Evolutionary conservation across 176 grass and related monocot genomes (phyloP), one percentile per base, ranked within the genome.

Genomic region (Aegilops speltoides): DNA sequence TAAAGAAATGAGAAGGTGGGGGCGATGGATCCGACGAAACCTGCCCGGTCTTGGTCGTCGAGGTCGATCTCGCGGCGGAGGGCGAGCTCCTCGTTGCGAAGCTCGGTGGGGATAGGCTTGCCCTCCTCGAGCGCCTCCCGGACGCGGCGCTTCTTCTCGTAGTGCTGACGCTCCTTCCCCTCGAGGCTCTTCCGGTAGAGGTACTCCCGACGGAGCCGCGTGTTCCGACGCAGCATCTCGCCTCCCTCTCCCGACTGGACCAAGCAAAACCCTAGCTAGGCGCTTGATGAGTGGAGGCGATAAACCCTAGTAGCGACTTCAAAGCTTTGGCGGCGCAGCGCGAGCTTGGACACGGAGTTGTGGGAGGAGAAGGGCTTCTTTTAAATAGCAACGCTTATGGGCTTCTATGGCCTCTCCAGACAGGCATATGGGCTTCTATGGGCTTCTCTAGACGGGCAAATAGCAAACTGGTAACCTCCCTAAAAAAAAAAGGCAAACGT

Each of bases 121-220:
- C 97, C 92, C 80, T 96, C 97, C 67, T 96, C 89, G 29, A 99
- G 89, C 41, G 90, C 97, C 80, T 96, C 85, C 16, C 89, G 87
- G 75, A 94, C 79, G 85, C 83, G 93, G 24, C 94, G 90, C 94
- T 99, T 96, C 90, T 93, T 99, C 92, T 99, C 94, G 78, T 90
- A 96, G 87, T 89, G 87, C 83, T 83, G 92, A 52, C 94, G 84
- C 56, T 99, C 89, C 68, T 94, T 90, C 41, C 92, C 94, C 62
- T 99, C 87, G 10, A 94, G 75, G 85, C 92, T 93, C 92, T 96
- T 96, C 61, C 83, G 75, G 87, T 96, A 91, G 32, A 99, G 69
- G 85, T 94, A 99, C 61, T 93, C 92, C 63, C 68, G 87, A 68
- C 85, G 86, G 54, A 76, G 16, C 76, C 89, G 73, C n/a, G 79